Evolutionary conservation across 2,329 filamentous ascomycete species (phyloP).

Genomic region (Leptosphaerulina australis): DNA sequence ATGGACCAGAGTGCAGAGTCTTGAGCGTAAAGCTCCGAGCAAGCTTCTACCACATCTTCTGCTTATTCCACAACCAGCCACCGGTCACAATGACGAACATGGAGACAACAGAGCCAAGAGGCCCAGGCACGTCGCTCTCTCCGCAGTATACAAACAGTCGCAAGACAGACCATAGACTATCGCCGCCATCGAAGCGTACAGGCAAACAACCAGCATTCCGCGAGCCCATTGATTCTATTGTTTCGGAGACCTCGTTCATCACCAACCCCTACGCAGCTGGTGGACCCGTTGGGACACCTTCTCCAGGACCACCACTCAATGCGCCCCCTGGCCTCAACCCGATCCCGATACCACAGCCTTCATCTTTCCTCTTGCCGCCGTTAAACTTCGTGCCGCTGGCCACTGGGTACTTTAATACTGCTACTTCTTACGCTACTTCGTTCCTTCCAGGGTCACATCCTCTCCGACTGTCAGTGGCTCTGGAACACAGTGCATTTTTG

Average conservation of each 20-base stretch:
- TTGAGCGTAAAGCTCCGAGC: constrained; percentile 89
- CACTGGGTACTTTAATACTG: constrained; percentile 78
- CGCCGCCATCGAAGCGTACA: constrained; percentile 41
- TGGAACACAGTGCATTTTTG: constrained; percentile 90
- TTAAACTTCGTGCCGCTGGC: constrained; percentile 84
- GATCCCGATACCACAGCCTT: constrained; percentile 51
- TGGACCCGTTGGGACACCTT: constrained; percentile 50
- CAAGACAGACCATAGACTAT: constrained; percentile 32
- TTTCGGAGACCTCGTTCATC: constrained; percentile 58
- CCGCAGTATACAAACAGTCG: constrained; percentile 34
- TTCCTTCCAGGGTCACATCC: constrained; percentile 88
- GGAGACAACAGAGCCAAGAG: constrained; percentile 38
- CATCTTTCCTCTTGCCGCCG: constrained; percentile 79
- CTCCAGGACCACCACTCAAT: constrained; percentile 49
- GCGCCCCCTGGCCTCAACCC: constrained; percentile 55
- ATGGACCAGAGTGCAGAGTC: constrained; percentile 81
- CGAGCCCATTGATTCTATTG: constrained; percentile 56
- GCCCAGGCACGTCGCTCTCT: constrained; percentile 31
- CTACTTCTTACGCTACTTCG: constrained; percentile 72
- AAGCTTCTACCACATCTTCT: constrained; percentile 95
- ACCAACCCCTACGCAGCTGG: constrained; percentile 56
- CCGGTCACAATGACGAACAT: constrained; percentile 59
- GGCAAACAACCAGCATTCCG: constrained; percentile 52
- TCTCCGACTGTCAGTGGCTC: constrained; percentile 83
- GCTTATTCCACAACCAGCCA: constrained; percentile 92